Base-by-base conservation (phyloP, 2,329 filamentous ascomycete genomes). In the Penicillium sp. region DNA sequence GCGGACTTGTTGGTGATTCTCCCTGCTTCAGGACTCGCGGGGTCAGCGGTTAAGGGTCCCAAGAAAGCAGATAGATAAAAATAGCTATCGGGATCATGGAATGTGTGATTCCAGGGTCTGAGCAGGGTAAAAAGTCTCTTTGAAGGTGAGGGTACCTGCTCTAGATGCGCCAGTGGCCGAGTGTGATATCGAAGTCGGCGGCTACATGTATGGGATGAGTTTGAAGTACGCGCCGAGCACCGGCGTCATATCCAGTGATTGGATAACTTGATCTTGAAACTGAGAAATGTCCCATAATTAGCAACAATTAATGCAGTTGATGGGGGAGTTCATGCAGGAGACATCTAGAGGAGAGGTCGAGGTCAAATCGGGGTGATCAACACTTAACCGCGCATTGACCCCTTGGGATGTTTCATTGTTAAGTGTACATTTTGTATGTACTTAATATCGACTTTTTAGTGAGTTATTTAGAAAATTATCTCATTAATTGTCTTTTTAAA, bases 231-330 rank as follows among this genome's bases (percentile, higher is more conserved):
- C 63, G 63, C 64, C 57, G 60, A 48, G 48, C 44, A 56, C 54
- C 53, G 38, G 44, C 56, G 56, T 65, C 56, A 65, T 53, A 48
- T 46, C 29, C 43, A 10, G 29, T 26, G 45, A 52, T 54, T 47
- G 40, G 56, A 45, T 18, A 11, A 13, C 18, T 54, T 31, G 20
- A 38, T 5, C 26, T 29, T 51, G 49, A 54, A 50, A 56, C 34
- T n/a, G 14, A 53, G 16, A 57, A 52, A 64, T 55, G 43, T 59
- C 61, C 64, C 64, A 65, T 63, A 64, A 66, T 65, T 65, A 64
- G 62, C 58, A 61, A 32, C 14, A 14, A 61, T 58, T 53, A 37
- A 55, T 46, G 46, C 46, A 43, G 20, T 52, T 39, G 50, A 44
- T 35, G 14, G 24, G 16, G n/a, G 5, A 43, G 35, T 50, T 55